Base-by-base conservation (phyloP, 2,329 filamentous ascomycete species). In the Magnaporthales sp. region DNA sequence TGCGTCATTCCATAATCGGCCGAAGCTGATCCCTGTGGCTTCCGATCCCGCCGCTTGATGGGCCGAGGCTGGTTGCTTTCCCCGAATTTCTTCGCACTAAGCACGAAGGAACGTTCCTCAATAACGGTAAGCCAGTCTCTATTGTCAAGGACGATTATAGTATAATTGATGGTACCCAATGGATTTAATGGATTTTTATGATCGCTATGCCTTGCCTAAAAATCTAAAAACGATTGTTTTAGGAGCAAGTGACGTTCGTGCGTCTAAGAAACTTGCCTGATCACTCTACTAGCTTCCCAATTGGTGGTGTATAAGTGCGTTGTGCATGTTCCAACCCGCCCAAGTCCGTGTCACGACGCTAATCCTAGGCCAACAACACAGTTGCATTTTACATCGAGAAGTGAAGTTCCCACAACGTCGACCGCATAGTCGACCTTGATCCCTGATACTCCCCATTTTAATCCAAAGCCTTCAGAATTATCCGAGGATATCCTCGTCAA, bases 401-500 rank as follows among this genome's bases (percentile, higher is more conserved):
- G 38, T 46, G n/a, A n/a, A n/a, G n/a, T 46, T 61, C 22, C 15
- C 27, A 26, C 56, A 61, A n/a, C 22, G 11, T 27, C 56, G 15
- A 26, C 13, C 22, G 27, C 56, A 24, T 22, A 11, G 13, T 22
- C 56, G 27, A 11, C 22, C 15, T n/a, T 6, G 38, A 19, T 46
- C 15, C 38, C 38, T 46, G n/a, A 19, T n/a, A 5, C 5, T 46
- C 38, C 15, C 19, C 19, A 8, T 46, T 46, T 46, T 46, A 6
- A n/a, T 29, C 62, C 31, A 32, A 46, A 26, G 22, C 62, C 46
- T 11, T 38, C 51, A 19, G 8, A 9, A 30, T 67, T 56, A 68
- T 30, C 67, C 67, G 26, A 72, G 58, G 71, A 96, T 92, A 71
- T 96, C 93, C 72, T 97, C 89, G 72, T 98, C 94, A 75, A 98